Conservation (phyloP, 2,329 filamentous ascomycete genomes). For the Cadophora luteo-olivacea region DNA sequence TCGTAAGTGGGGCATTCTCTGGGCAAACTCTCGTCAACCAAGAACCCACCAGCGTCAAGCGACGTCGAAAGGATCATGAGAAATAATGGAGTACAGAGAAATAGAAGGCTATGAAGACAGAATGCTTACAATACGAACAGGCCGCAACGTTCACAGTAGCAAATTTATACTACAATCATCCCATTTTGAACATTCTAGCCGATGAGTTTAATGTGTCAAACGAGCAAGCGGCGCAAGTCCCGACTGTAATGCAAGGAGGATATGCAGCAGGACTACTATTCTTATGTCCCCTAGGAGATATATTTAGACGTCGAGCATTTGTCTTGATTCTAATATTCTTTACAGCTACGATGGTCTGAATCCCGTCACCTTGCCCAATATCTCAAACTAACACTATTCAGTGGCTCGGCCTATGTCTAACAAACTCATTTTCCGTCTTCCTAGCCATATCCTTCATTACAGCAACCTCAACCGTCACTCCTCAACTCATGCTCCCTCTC, state of each 20-base stretch:
- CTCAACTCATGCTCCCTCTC: conserved; percentile 79
- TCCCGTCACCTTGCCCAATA: neutral
- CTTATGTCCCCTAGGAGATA: conserved; percentile 77
- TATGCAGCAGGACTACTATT: conserved; percentile 78
- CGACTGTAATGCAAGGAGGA: conserved; percentile 79
- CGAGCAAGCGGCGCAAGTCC: conserved; percentile 70
- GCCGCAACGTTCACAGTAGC: conserved; percentile 73
- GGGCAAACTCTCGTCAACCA: neutral
- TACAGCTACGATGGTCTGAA: conserved; percentile 68
- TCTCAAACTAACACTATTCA: conserved; percentile 35
- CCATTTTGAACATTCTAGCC: conserved; percentile 78
- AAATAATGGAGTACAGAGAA: neutral
- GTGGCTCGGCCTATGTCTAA: conserved; percentile 77
- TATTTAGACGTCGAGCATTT: conserved; percentile 70
- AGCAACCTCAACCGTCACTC: conserved; percentile 81
- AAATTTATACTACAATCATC: conserved; percentile 83
- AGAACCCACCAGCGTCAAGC: neutral
- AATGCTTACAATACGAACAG: conserved; percentile 43
- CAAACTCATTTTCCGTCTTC: conserved; percentile 68
- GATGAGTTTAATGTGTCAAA: conserved; percentile 73
- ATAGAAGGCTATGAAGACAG: neutral
- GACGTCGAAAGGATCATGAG: neutral
- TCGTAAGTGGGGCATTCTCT: conserved; percentile 42
- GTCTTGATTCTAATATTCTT: conserved; percentile 71
- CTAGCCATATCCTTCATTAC: conserved; percentile 74